These are phyloP conservation scores for Kingdonia uniflora DNA, from an alignment of 164 flowering plant species.

Conservation along the genomic window DNA sequence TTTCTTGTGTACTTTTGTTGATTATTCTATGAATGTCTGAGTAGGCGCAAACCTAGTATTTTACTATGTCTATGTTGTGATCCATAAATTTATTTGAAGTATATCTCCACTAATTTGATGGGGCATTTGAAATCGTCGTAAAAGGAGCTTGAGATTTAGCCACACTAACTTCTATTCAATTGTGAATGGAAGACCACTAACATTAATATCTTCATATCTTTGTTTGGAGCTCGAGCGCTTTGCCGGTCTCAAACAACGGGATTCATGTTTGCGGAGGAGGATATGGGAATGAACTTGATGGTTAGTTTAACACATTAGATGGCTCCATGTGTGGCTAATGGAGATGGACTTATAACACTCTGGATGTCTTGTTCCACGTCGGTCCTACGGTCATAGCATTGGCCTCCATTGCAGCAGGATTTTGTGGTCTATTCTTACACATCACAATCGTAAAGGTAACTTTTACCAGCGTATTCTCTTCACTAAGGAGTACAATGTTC, in stretches of 20 bases:
- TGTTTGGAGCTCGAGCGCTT: slow-evolving; percentile 96
- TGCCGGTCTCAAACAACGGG: slow-evolving; percentile 81
- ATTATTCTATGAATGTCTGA: too few relatives aligned
- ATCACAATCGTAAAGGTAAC: slow-evolving; percentile 91
- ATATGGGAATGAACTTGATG: slow-evolving; percentile 29
- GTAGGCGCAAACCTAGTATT: too few relatives aligned
- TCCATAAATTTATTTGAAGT: too few relatives aligned
- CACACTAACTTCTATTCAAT: slow-evolving; percentile 64
- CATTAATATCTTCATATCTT: slow-evolving; percentile 82
- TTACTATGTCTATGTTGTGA: too few relatives aligned
- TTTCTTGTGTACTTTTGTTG: too few relatives aligned
- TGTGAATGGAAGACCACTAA: slow-evolving; percentile 37
- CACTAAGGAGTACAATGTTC: slow-evolving; percentile 86
- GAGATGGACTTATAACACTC: too few relatives aligned
- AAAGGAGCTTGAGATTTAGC: too few relatives aligned
- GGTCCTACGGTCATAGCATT: slow-evolving; percentile 96
- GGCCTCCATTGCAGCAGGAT: slow-evolving; percentile 69
- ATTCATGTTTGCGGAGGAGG: slow-evolving; percentile 57
- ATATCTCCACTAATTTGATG: too few relatives aligned
- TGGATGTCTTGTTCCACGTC: slow-evolving; percentile 61
- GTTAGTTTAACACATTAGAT: slow-evolving; percentile 63
- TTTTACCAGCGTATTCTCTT: slow-evolving; percentile 88
- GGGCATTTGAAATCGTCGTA: too few relatives aligned
- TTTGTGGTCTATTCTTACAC: slow-evolving; percentile 56
- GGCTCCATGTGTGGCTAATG: slow-evolving; percentile 23